Evolutionary conservation across 306 rosid genomes (phyloP).

Genomic region (Inga oerstediana): DNA sequence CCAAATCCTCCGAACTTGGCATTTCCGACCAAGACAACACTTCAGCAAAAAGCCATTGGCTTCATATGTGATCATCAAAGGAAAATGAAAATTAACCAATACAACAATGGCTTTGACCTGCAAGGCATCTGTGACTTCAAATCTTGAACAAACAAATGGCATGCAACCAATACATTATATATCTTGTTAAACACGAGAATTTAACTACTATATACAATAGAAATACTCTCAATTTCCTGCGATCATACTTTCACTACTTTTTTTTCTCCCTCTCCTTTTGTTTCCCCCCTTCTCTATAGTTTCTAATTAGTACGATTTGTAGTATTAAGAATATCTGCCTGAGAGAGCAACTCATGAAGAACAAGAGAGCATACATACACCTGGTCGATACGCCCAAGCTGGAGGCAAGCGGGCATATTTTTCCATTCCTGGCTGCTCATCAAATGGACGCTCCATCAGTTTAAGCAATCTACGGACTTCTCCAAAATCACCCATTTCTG

Average conservation of each 20-base stretch:
- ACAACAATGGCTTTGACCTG: conserved; percentile 5
- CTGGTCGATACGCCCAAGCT: conserved; percentile 99
- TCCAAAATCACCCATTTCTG: conserved; percentile 89
- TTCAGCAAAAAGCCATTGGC: neutral
- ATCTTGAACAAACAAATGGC: conserved; percentile 13
- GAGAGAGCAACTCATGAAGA: conserved; percentile 65
- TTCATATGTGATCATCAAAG: neutral
- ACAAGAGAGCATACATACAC: conserved; percentile 99
- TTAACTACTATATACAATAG: conserved; percentile 37
- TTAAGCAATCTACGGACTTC: conserved; percentile 81
- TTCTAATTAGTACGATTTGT: conserved; percentile 8
- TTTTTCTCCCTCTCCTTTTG: neutral
- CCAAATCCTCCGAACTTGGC: neutral
- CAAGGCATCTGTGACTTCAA: conserved; percentile 1
- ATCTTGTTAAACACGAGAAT: conserved; percentile 19
- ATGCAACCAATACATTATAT: conserved; percentile 22
- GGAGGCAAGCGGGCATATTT: conserved; percentile 98
- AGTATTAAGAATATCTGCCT: conserved; percentile 27
- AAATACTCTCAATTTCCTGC: conserved; percentile 31
- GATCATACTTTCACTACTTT: neutral
- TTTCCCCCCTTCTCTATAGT: neutral
- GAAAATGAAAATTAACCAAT: neutral
- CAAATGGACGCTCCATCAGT: conserved; percentile 84
- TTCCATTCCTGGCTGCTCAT: conserved; percentile 99
- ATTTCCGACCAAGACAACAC: neutral